Conservation (phyloP, 1,284 basidiomycete species). For the Ceratobasidium sp. region DNA sequence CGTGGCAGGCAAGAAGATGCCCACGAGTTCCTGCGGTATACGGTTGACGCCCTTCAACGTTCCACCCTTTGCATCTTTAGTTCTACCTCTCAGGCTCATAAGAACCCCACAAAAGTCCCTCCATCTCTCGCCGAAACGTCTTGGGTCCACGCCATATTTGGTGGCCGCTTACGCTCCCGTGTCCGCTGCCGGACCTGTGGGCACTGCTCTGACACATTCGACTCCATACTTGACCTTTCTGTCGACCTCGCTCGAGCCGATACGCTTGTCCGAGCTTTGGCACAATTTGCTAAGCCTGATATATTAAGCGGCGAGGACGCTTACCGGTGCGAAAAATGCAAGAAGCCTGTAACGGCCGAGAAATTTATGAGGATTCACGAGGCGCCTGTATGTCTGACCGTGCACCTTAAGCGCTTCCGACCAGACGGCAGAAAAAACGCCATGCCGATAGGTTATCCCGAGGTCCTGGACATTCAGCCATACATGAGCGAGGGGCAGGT, state of each 20-base stretch:
- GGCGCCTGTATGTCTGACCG: slow-evolving; percentile 88
- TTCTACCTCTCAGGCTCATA: slow-evolving; percentile 47
- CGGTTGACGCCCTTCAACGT: slow-evolving; percentile 90
- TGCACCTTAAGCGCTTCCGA: slow-evolving; percentile 97
- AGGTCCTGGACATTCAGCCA: slow-evolving; percentile 75
- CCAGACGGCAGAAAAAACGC: slow-evolving; percentile 88
- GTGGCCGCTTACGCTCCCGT: slow-evolving; percentile 89
- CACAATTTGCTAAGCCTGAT: slow-evolving; percentile 85
- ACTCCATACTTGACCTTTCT: slow-evolving; percentile 92
- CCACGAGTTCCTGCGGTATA: slow-evolving; percentile 96
- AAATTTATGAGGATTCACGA: slow-evolving; percentile 89
- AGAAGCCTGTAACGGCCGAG: slow-evolving; percentile 83
- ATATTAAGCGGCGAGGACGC: slow-evolving; percentile 89
- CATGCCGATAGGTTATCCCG: slow-evolving; percentile 79
- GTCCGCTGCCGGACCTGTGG: slow-evolving; percentile 88
- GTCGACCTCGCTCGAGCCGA: slow-evolving; percentile 77
- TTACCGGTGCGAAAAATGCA: slow-evolving; percentile 99
- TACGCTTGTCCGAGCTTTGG: slow-evolving; percentile 77
- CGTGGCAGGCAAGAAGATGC: slow-evolving; percentile 96
- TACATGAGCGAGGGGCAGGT: slow-evolving; percentile 82
- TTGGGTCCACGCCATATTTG: slow-evolving; percentile 95
- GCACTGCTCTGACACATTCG: slow-evolving; percentile 95
- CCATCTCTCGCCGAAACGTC: slow-evolving; percentile 85
- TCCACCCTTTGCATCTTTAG: slow-evolving; percentile 73
- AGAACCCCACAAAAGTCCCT: slow-evolving; percentile 70